Conservation (phyloP, 129 eudicot genomes). For the Lonicera japonica region DNA sequence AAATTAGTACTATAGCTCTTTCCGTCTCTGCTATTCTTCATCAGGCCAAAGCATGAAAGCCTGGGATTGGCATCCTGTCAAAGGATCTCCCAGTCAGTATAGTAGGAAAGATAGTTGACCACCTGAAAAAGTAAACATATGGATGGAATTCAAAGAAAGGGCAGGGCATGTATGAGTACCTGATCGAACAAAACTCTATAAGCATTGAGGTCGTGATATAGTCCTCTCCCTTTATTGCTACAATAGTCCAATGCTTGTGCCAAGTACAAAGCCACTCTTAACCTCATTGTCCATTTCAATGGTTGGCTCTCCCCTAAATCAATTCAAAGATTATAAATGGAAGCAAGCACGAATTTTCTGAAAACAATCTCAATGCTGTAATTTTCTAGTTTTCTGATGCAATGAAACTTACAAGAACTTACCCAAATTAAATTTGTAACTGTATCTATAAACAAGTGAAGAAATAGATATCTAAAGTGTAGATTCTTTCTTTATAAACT, state of each 20-base stretch:
- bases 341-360: not conserved
- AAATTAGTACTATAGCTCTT: slow-evolving; percentile 87
- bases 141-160: not conserved
- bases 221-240: slow-evolving; percentile 60
- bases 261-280: slow-evolving; percentile 70
- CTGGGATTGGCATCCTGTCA: slow-evolving; percentile 81
- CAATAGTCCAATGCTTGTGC: slow-evolving; percentile 91
- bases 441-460: not conserved
- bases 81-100: slow-evolving; percentile 5
- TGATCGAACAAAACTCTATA: slow-evolving; percentile 80
- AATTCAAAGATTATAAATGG: not conserved
- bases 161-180: slow-evolving; percentile 26
- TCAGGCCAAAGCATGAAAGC: slow-evolving; percentile 82
- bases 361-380: too few species aligned
- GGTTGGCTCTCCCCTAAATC: slow-evolving; percentile 72
- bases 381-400: not conserved
- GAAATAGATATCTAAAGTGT: not conserved
- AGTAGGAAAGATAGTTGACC: not conserved
- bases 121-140: not conserved
- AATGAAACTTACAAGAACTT: not conserved
- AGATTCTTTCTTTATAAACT: not conserved
- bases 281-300: slow-evolving; percentile 78
- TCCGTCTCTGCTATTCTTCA: slow-evolving; percentile 92
- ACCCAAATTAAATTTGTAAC: not conserved
- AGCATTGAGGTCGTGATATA: slow-evolving; percentile 85